phyloP scores from a whole-genome alignment of 2,329 filamentous ascomycete species.

The Sporothrix inflata region DNA sequence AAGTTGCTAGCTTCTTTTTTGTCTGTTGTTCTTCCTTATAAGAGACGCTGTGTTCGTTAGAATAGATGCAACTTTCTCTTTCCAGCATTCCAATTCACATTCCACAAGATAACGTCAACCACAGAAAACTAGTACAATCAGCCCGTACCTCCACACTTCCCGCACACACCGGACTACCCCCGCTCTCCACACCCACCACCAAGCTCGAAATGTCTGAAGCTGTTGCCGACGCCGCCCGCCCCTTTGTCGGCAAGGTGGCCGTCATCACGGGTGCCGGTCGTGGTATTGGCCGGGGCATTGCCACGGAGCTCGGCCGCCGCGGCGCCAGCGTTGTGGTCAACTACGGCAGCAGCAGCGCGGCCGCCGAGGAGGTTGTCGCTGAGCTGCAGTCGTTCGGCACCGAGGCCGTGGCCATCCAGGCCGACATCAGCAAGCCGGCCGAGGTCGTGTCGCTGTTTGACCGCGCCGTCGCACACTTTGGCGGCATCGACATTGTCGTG shows the following conservation, averaged over 20 bases:
- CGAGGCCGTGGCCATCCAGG: slow-evolving; percentile 62
- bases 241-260: slow-evolving; percentile 55
- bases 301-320: slow-evolving; percentile 67
- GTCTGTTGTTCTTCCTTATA: not conserved
- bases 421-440: slow-evolving; percentile 64
- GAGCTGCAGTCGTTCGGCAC: slow-evolving; percentile 60
- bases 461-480: slow-evolving; percentile 66
- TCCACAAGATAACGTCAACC: not conserved
- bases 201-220: slow-evolving; percentile 5
- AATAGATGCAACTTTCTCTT: not conserved
- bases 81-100: not conserved
- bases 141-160: not conserved
- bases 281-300: slow-evolving; percentile 68
- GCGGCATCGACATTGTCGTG: slow-evolving; percentile 71
- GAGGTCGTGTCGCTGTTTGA: slow-evolving; percentile 67
- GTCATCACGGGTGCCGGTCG: slow-evolving; percentile 68
- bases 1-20: not conserved
- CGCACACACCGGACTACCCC: not conserved
- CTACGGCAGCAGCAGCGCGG: slow-evolving; percentile 60
- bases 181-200: not conserved
- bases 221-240: slow-evolving; percentile 30
- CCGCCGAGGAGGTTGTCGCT: slow-evolving; percentile 61
- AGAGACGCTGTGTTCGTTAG: slow-evolving; percentile 8
- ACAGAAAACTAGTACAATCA: not conserved
- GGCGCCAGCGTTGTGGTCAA: slow-evolving; percentile 69